Base-by-base conservation (phyloP, 331 rosid species). In the Prunus yedoensis region DNA sequence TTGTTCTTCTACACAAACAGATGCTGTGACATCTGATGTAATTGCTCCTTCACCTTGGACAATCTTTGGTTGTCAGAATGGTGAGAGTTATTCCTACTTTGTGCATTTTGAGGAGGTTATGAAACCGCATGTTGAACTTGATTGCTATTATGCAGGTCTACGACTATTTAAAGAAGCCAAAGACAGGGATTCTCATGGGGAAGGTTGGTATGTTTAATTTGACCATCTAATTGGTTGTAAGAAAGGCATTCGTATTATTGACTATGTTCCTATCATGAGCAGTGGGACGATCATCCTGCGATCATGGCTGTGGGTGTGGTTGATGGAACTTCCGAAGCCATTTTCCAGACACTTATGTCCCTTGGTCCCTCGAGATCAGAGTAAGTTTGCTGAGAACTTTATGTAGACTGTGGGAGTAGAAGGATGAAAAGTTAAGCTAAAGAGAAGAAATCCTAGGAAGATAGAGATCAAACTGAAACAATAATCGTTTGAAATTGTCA, bases 281-380 rank as follows among this genome's bases (percentile, higher is more conserved):
- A 92, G 87, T 87, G 97, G 96, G 93, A 92, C 70, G 97, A 92
- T 81, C 96, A 90, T 79, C 97, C 97, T 28, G 96, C 97, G 66
- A 85, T 92, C 60, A 92, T 92, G 97, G 97, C 97, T 43, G 97
- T 92, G 79, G 97, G 96, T 67, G 91, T 90, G 75, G 93, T 90
- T 69, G 91, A 86, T 87, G 97, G 92, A 78, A 83, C 91, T 75
- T 92, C 97, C 66, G 97, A 92, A 84, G 90, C 91, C 85, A 87
- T 92, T 80, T 90, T 92, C 82, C 96, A 83, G 81, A 85, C 97
- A 65, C 91, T 92, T 32, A 85, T 90, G 89, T 90, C 96, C 16
- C 93, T 92, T 83, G 96, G 97, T 79, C 88, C 93, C 75, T 88
- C 93, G 65, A 92, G 97, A 92, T 88, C 97, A 74, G 90, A 92